Base-by-base conservation (phyloP, 2,329 filamentous ascomycete species). In the Zopfia rhizophila region DNA sequence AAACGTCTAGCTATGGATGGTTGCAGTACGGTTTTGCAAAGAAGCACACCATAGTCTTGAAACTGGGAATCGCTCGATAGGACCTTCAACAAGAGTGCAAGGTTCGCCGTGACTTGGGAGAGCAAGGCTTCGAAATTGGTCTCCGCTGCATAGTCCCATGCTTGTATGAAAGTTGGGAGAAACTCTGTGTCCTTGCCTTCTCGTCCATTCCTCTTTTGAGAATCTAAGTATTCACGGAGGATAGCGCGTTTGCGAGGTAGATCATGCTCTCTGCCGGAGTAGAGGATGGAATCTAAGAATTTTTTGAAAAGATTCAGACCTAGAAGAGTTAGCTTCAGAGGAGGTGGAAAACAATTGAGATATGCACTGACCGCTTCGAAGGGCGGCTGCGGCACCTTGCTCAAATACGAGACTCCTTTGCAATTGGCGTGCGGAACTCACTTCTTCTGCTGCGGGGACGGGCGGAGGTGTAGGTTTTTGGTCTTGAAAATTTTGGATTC, bases 21-120 rank as follows among this genome's bases (percentile, higher is more conserved):
- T 61, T 91, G 88, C 19, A 99, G 75, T 29, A 97, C 75, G 12
- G 90, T 90, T 56, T 90, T 89, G 68, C 90, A 91, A 35, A 99
- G 80, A 21, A 87, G 83, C 5, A 91, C 75, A 7, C 91, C 93
- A 60, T 90, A 84, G 2, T 89, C 80, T 2, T 87, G 83, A 38
- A 96, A 82, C 25, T 94, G 87, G 35, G 94, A 75, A 12, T 88
- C 82, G 28, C 79, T 82, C 0, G 91, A 92, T 33, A 95, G 79
- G 16, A 89, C 83, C 70, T 88, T 91, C 24, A 97, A 77, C 32
- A 97, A 81, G 14, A 96, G 80, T 2, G 90, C 90, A 21, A 99
- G 75, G 6, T 91, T 86, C 1, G 93, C 89, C 2, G 89, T 86
- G 3, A 94, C 85, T 6, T 90, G 84, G 1, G 91, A 93, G 66